Percentiles rank a stretch among this genome's conserved stretches.
phyloP scores from a whole-genome alignment of 2,329 filamentous ascomycete species.

The Alternaria infectoria region DNA sequence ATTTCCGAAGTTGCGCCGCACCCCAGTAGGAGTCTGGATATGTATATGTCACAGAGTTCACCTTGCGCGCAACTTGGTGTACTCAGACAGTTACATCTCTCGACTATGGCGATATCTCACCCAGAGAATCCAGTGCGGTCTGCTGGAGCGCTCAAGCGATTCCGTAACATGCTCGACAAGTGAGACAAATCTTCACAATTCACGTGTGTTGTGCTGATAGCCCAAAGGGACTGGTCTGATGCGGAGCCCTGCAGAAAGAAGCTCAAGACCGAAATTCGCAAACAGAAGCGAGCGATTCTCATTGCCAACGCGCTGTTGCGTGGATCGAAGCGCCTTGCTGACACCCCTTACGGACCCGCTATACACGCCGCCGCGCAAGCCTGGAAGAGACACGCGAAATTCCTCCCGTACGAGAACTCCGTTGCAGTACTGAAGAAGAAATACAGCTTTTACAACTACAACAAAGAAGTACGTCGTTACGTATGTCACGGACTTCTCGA shows the following conservation, averaged over 20 bases:
- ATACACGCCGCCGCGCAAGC: too few species aligned
- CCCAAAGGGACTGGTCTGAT: not conserved
- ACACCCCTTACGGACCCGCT: too few species aligned
- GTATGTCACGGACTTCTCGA: not conserved
- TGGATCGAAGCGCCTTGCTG: too few species aligned
- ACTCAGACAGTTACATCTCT: fast-evolving
- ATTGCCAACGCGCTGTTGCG: too few species aligned
- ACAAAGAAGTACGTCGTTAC: not conserved
- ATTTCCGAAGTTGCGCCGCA: not conserved
- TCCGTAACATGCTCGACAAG: not conserved
- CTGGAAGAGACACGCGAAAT: too few species aligned
- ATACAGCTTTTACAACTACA: not conserved
- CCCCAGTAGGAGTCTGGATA: not conserved
- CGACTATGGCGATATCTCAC: not conserved
- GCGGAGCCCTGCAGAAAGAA: not conserved
- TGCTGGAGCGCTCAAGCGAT: not conserved
- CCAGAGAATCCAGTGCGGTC: not conserved
- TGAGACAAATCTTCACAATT: too few species aligned
- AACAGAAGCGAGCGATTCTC: too few species aligned
- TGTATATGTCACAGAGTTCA: not conserved
- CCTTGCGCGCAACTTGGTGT: not conserved
- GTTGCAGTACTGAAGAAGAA: too few species aligned
- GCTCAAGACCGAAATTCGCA: too few species aligned
- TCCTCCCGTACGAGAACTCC: too few species aligned
- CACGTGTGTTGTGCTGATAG: too few species aligned